Percentiles rank a stretch among this genome's conserved stretches.
These are phyloP conservation scores for Mycena sp. DNA, from an alignment of 1,284 basidiomycete genomes.

Conservation along the genomic window DNA sequence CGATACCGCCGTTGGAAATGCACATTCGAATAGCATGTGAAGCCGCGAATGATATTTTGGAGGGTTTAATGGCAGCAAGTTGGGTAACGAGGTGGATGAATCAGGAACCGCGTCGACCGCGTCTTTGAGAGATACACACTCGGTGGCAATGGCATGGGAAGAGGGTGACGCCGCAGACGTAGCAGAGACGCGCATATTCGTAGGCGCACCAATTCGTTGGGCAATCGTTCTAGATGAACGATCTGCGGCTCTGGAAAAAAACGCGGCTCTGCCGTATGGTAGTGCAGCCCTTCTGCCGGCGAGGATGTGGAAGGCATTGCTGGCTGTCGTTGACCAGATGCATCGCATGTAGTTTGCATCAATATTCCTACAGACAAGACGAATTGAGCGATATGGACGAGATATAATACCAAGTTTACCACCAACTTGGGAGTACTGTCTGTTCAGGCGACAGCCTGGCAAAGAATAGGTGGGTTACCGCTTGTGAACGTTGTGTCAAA, in stretches of 20 bases:
- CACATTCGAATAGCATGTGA: slow-evolving; percentile 62
- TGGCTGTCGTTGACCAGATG: slow-evolving; percentile 27
- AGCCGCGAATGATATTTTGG: slow-evolving; percentile 58
- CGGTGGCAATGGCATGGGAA: not conserved
- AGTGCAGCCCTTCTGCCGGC: not conserved
- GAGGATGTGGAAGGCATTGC: slow-evolving; percentile 21
- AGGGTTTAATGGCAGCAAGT: slow-evolving; percentile 16
- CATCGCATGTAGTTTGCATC: slow-evolving; percentile 33
- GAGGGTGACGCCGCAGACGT: slow-evolving; percentile 16
- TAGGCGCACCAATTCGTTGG: not conserved
- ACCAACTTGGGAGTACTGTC: not conserved
- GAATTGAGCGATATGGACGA: slow-evolving; percentile 3
- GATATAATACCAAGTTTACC: not conserved
- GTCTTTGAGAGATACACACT: slow-evolving; percentile 12
- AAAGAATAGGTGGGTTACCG: not conserved
- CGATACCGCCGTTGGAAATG: slow-evolving; percentile 50
- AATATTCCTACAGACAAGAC: slow-evolving; percentile 13
- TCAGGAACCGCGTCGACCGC: slow-evolving; percentile 20
- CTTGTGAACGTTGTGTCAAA: not conserved
- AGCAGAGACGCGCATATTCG: slow-evolving; percentile 11
- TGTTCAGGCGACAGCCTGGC: slow-evolving; percentile 14
- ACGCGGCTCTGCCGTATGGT: slow-evolving; percentile 1
- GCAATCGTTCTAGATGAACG: not conserved
- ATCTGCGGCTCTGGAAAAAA: slow-evolving; percentile 8
- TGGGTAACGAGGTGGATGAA: slow-evolving; percentile 17